Base-by-base conservation (phyloP, 371 early-diverging fungal genomes). In the Apophysomyces elegans region DNA sequence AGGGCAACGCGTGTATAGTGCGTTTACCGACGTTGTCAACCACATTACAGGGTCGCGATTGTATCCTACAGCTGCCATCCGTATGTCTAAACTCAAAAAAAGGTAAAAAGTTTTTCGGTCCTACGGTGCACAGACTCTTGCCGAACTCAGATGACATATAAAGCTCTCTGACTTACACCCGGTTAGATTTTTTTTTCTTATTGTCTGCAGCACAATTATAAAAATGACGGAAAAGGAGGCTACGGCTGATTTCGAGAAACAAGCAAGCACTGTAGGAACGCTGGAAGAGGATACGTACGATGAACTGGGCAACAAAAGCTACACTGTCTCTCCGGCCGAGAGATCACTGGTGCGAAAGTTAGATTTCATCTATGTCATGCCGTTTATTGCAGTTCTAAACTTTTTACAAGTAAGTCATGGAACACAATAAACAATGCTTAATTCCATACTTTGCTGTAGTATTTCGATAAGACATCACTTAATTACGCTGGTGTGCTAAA, bases 331-430 rank as follows among this genome's bases (percentile, higher is more conserved):
- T 43, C 41, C 21, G 0, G 62, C 58, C 6, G 76, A 79, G 43
- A 64, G 56, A 26, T 38, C 14, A 3, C 46, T 68, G 14, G 71
- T 74, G 1, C 66, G 74, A 37, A 67, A 68, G 35, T 37, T 74
- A 18, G 74, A 74, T 58, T 74, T 54, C 35, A 47, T 74, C n/a
- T 71, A 68, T 57, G 74, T 74, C 36, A 71, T 74, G 71, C 74
- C 74, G 39, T 71, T 64, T 56, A 58, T 74, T 44, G 68, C 71
- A 16, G 35, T 74, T 18, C 47, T 74, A 36, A 71, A 71, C 58
- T 74, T 74, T 43, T 59, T 74, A 8, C 74, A 74, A 64, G 74
- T 68, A 70, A 64, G 54, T 9, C 13, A 13, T n/a, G 13, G 12
- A 6, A 13, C 0, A 21, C 9, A 21, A 21, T 21, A 21, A 50